phyloP scores from a whole-genome alignment of 148 eudicot species.

The Pouteria glomerata region DNA sequence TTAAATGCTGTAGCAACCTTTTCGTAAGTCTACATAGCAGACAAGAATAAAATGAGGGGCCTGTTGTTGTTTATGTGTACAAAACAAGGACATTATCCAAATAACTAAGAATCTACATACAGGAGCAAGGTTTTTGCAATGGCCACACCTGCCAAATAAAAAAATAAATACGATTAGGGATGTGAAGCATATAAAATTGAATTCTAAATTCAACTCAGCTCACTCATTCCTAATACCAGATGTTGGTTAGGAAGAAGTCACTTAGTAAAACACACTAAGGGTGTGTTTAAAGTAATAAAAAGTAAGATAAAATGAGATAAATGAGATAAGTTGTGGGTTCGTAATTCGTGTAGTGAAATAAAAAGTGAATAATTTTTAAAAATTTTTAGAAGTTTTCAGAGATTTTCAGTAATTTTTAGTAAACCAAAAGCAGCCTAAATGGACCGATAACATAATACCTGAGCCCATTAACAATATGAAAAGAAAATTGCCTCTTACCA shows the following conservation, averaged over 20 bases:
- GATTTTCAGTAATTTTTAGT: no score
- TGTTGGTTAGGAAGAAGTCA: background rate
- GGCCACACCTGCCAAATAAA: constrained; percentile 79
- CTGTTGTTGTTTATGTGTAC: background rate
- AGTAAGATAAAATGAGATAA: no score
- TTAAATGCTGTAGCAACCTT: constrained; percentile 89
- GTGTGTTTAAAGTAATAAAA: no score
- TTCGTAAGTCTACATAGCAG: constrained; percentile 59
- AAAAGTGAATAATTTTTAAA: no score
- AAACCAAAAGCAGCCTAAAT: no score
- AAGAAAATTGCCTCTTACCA: constrained; percentile 44
- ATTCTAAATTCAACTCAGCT: constrained; percentile 1
- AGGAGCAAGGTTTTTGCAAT: constrained; percentile 95
- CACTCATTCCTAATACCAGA: background rate
- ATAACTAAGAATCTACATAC: constrained; percentile 46
- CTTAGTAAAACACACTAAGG: background rate
- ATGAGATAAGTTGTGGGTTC: no score
- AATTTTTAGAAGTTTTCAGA: no score
- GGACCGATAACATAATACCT: background rate
- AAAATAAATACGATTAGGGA: constrained; percentile 9
- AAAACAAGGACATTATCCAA: background rate
- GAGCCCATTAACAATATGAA: background rate
- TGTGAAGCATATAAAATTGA: background rate
- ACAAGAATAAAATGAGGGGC: constrained; percentile 8
- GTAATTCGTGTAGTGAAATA: no score